Conservation (phyloP, 176 grass and related monocot species). For the Carex littledalei region DNA sequence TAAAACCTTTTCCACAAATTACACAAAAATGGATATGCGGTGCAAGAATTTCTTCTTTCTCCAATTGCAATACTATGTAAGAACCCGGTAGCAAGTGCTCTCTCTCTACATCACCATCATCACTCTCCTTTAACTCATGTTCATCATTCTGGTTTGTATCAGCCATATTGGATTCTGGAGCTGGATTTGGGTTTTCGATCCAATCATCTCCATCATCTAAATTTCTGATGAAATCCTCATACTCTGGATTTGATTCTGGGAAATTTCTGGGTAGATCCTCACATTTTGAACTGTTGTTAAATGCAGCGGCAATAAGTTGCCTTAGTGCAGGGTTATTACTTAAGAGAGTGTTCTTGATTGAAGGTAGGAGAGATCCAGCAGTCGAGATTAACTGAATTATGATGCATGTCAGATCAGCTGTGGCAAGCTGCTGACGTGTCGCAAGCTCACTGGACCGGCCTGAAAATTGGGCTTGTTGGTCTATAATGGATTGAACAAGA, state of each 20-base stretch:
- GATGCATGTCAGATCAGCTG: constrained; percentile 74
- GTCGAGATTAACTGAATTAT: constrained; percentile 91
- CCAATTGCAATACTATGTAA: constrained; percentile 75
- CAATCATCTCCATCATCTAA: constrained; percentile 42
- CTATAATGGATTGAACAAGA: constrained; percentile 55
- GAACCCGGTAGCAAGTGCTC: constrained; percentile 78
- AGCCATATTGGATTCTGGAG: constrained; percentile 28
- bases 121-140: constrained; percentile 76
- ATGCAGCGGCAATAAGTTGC: constrained; percentile 36
- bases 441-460: constrained; percentile 37
- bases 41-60: constrained; percentile 92
- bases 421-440: constrained; percentile 71
- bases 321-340: constrained; percentile 52
- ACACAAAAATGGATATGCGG: constrained; percentile 88
- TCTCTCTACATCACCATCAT: constrained; percentile 65
- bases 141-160: constrained; percentile 53
- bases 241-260: constrained; percentile 34
- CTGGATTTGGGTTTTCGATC: constrained; percentile 47
- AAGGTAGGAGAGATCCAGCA: constrained; percentile 73
- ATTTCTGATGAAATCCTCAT: constrained; percentile 47
- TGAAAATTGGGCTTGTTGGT: constrained; percentile 35
- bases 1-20: constrained; percentile 94
- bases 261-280: constrained; percentile 25
- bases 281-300: constrained; percentile 20
- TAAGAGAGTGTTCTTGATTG: constrained; percentile 65